Evolutionary conservation across 441 rosid species (phyloP).

Genomic region (Corymbia calophylla): DNA sequence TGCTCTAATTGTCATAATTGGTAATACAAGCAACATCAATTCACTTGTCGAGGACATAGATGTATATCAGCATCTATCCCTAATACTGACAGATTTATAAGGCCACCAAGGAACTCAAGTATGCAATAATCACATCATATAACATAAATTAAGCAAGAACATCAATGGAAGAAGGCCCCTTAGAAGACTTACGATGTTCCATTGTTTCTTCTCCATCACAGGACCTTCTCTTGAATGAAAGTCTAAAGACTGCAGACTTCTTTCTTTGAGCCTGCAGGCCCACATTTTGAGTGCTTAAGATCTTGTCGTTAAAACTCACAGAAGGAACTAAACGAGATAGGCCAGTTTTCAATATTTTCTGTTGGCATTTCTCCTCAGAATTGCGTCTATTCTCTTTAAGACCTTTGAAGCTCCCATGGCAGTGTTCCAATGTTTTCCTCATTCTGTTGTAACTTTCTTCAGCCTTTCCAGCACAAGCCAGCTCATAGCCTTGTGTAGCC

Average conservation of each 20-base stretch:
- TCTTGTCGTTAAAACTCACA: constrained; percentile 63
- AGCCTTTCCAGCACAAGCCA: constrained; percentile 30
- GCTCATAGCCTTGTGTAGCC: constrained; percentile 23
- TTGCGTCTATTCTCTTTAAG: constrained; percentile 36
- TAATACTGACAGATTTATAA: background rate
- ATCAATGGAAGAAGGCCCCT: background rate
- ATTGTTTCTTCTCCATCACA: constrained; percentile 64
- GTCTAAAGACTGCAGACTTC: constrained; percentile 56
- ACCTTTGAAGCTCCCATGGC: constrained; percentile 63
- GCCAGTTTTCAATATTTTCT: constrained; percentile 32
- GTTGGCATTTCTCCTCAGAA: constrained; percentile 31
- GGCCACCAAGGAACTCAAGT: background rate
- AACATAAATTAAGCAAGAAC: background rate
- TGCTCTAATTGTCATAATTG: background rate
- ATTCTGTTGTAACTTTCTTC: constrained; percentile 36
- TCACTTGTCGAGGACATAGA: background rate
- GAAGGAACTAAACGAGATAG: constrained; percentile 50
- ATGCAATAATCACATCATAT: background rate
- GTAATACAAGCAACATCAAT: background rate
- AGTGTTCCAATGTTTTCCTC: constrained; percentile 42
- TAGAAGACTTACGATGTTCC: constrained; percentile 36
- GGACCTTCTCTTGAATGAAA: constrained; percentile 79
- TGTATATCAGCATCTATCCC: background rate
- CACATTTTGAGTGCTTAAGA: constrained; percentile 21
- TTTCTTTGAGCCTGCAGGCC: constrained; percentile 31